These are phyloP conservation scores for Suillus americanus DNA, from an alignment of 768 basidiomycete species.

Conservation along the genomic window DNA sequence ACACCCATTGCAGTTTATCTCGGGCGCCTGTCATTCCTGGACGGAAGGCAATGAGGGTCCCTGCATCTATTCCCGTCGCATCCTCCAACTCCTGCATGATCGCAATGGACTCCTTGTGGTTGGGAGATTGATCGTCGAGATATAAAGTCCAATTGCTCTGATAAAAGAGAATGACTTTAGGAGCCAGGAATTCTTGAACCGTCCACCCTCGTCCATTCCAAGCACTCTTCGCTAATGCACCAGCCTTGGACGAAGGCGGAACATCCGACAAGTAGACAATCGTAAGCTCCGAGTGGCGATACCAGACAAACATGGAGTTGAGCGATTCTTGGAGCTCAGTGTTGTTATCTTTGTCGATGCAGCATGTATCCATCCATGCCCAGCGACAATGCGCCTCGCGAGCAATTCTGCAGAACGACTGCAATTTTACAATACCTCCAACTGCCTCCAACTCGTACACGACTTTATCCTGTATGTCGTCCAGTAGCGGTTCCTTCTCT, in stretches of 20 bases:
- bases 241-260: background rate
- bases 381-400: background rate
- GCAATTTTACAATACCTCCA: background rate
- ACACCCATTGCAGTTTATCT: background rate
- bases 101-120: background rate
- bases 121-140: background rate
- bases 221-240: background rate
- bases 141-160: background rate
- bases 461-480: background rate
- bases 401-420: background rate
- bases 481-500: background rate
- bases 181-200: background rate
- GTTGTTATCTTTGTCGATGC: background rate
- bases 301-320: background rate
- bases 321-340: background rate
- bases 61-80: background rate
- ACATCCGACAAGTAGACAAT: background rate
- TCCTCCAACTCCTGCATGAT: background rate
- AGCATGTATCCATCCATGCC: slow-evolving; percentile 1
- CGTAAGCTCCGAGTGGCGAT: background rate
- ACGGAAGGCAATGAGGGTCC: background rate
- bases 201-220: background rate
- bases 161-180: background rate
- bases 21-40: background rate
- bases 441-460: background rate